Evolutionary conservation across 805 yeast genomes (phyloP).

Genomic region (Saccharomycopsis babjevae): DNA sequence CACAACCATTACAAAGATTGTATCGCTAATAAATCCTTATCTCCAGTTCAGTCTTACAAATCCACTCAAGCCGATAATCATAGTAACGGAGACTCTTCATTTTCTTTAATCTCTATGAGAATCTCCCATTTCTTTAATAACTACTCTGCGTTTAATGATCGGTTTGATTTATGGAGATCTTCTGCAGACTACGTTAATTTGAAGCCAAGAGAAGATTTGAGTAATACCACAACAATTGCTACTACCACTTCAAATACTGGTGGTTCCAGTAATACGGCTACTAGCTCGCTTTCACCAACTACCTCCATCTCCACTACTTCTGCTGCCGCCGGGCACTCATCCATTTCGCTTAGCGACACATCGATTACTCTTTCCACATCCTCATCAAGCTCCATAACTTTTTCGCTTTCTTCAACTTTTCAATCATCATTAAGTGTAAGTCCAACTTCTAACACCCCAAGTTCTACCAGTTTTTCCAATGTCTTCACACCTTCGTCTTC

Average conservation of each 20-base stretch:
- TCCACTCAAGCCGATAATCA: neutral
- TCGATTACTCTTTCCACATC: neutral
- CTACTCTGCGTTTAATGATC: neutral
- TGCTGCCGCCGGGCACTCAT: neutral
- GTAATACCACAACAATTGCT: neutral
- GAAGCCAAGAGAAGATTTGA: neutral
- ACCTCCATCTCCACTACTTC: neutral
- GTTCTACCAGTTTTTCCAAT: neutral
- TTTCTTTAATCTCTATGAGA: neutral
- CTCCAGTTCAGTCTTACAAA: neutral
- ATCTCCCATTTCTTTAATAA: neutral
- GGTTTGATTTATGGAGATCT: neutral
- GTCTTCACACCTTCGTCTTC: neutral
- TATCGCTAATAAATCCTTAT: neutral
- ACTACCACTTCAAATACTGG: neutral
- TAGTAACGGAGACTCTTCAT: neutral
- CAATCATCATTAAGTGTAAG: neutral
- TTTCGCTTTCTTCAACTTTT: slow-evolving; percentile 8
- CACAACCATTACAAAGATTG: neutral
- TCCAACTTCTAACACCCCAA: neutral
- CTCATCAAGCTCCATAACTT: neutral
- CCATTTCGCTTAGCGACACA: slow-evolving; percentile 6
- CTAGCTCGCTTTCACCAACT: neutral
- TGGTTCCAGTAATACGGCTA: neutral
- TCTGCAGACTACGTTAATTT: neutral